These are phyloP conservation scores for Scedosporium apiospermum DNA, from an alignment of 2,329 filamentous ascomycete species.

Conservation along the genomic window DNA sequence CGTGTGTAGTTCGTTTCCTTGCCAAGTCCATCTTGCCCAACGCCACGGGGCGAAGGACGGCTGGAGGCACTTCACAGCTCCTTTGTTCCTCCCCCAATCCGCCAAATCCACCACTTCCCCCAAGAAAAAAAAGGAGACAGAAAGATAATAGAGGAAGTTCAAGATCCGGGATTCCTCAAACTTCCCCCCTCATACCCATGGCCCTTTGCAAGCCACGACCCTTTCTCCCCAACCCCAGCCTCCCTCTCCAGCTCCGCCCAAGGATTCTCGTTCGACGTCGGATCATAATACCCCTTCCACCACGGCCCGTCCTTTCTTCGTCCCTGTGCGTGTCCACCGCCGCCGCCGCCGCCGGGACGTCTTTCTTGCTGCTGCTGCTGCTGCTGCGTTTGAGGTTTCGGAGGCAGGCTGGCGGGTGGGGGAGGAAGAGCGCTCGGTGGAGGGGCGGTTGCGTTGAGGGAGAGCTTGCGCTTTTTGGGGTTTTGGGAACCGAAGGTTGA, in stretches of 20 bases:
- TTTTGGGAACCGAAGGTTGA: slow-evolving; percentile 55
- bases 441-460: background rate
- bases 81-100: background rate
- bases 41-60: too few relatives aligned
- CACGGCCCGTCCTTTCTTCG: slow-evolving; percentile 26
- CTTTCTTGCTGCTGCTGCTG: slow-evolving; percentile 7
- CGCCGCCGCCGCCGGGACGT: slow-evolving; percentile 5
- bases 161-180: background rate
- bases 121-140: background rate
- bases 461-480: slow-evolving; percentile 52
- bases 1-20: too few relatives aligned
- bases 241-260: slow-evolving; percentile 51
- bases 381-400: slow-evolving; percentile 5
- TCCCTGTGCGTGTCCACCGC: background rate
- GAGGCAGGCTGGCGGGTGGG: slow-evolving; percentile 8
- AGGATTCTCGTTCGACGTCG: slow-evolving; percentile 61
- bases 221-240: slow-evolving; percentile 31
- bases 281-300: slow-evolving; percentile 61
- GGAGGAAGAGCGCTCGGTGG: background rate
- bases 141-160: background rate
- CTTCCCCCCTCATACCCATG: background rate
- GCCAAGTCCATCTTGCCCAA: too few relatives aligned
- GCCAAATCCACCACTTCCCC: background rate
- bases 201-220: slow-evolving; percentile 31
- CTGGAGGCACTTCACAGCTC: background rate